These are phyloP conservation scores for Colletotrichum sansevieriae DNA, from an alignment of 2,329 filamentous ascomycete species.

Conservation along the genomic window DNA sequence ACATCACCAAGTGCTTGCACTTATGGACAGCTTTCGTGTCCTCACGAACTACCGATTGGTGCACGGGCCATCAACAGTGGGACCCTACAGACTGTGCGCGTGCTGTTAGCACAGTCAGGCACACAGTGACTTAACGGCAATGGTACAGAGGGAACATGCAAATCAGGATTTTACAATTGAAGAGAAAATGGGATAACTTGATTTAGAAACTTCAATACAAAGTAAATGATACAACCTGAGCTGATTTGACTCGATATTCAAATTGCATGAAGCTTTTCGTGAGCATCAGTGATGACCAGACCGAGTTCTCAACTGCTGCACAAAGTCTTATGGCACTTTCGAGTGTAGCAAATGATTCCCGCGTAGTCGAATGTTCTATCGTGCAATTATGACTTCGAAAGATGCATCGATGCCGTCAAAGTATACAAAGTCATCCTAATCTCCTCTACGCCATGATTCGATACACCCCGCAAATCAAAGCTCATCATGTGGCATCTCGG, in stretches of 20 bases:
- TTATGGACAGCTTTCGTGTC: conserved; percentile 44
- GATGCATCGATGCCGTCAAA: background rate
- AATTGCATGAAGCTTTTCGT: no score
- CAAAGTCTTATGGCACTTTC: no score
- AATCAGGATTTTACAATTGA: no score
- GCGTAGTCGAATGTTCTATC: no score
- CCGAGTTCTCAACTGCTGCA: no score
- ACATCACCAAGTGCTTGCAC: conserved; percentile 30
- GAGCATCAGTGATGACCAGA: no score
- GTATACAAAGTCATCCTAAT: background rate
- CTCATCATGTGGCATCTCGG: conserved; percentile 45
- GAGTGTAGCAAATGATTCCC: no score
- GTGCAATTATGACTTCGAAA: background rate
- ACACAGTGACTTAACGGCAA: background rate
- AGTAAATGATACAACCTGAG: no score
- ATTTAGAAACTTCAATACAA: no score
- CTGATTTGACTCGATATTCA: background rate
- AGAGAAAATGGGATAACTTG: no score
- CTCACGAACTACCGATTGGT: conserved; percentile 35
- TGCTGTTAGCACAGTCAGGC: background rate
- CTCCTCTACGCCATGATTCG: conserved; percentile 5
- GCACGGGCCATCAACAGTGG: conserved; percentile 32
- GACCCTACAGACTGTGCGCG: background rate
- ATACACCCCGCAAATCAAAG: conserved; percentile 16
- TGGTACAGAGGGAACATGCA: no score